Conservation (phyloP, 2,329 filamentous ascomycete species). For the Alternaria rosae region DNA sequence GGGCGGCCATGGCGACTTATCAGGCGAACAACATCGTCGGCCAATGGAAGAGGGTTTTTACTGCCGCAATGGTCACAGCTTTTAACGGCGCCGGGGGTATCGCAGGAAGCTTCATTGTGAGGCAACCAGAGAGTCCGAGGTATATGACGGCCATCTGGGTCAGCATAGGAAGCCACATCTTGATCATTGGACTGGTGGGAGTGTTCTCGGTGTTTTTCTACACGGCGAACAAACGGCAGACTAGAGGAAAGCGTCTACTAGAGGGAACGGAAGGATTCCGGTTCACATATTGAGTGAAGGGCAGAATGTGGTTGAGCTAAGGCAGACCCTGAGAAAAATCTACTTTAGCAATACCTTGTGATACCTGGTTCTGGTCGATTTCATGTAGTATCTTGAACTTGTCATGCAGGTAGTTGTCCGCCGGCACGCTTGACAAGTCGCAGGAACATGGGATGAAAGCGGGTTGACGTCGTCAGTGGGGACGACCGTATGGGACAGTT, state of each 20-base stretch:
- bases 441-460: slow-evolving; percentile 18
- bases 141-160: slow-evolving; percentile 73
- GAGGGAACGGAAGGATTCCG: slow-evolving; percentile 59
- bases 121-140: slow-evolving; percentile 65
- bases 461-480: slow-evolving; percentile 33
- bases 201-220: slow-evolving; percentile 64
- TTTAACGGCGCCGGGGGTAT: slow-evolving; percentile 70
- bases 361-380: background rate
- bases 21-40: slow-evolving; percentile 61
- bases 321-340: background rate
- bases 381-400: background rate
- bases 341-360: background rate
- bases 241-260: slow-evolving; percentile 56
- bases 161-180: slow-evolving; percentile 66
- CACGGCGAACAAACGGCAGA: slow-evolving; percentile 59
- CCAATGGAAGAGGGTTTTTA: slow-evolving; percentile 71
- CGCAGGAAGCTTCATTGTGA: slow-evolving; percentile 71
- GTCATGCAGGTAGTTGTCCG: background rate
- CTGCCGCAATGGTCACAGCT: slow-evolving; percentile 66
- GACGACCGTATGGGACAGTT: slow-evolving; percentile 13
- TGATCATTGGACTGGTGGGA: slow-evolving; percentile 63
- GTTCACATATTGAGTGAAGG: slow-evolving; percentile 50
- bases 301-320: background rate
- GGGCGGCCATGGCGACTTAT: slow-evolving; percentile 67
- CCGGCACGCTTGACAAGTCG: background rate